phyloP scores from a whole-genome alignment of 306 rosid species.

The Acacia crassicarpa region DNA sequence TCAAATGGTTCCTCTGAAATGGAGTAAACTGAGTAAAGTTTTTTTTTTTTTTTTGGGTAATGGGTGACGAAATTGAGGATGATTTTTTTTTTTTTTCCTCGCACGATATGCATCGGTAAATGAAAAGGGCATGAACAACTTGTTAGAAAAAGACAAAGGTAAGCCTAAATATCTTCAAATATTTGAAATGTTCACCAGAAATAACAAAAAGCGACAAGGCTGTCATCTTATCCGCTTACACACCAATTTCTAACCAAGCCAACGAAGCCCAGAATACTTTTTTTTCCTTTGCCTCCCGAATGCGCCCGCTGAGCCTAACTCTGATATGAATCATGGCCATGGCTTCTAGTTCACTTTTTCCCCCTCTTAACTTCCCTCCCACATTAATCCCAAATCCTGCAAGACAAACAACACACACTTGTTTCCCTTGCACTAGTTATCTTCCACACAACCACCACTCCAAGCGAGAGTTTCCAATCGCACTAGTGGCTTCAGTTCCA shows the following conservation, averaged over 20 bases:
- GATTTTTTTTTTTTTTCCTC: not conserved
- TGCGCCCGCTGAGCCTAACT: not conserved
- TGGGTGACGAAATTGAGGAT: not conserved
- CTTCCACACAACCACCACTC: slow-evolving; percentile 10
- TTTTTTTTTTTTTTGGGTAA: too few species aligned
- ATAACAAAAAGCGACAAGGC: not conserved
- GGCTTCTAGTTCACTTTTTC: slow-evolving; percentile 42
- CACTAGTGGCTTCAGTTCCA: slow-evolving; percentile 67
- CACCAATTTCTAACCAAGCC: slow-evolving; percentile 28
- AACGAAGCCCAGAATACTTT: not conserved
- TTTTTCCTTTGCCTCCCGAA: not conserved
- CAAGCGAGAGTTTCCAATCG: slow-evolving; percentile 44
- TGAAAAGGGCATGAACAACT: not conserved
- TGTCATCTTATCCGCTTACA: slow-evolving; percentile 34
- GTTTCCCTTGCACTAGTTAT: not conserved
- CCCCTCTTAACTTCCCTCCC: slow-evolving; percentile 30
- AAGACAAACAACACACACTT: slow-evolving; percentile 23
- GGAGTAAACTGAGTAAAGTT: not conserved
- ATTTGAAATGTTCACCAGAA: not conserved
- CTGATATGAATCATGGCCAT: slow-evolving; percentile 37
- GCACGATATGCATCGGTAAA: not conserved
- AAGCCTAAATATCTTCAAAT: slow-evolving; percentile 26
- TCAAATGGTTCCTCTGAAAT: not conserved
- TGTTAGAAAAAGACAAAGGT: slow-evolving; percentile 20
- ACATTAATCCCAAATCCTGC: slow-evolving; percentile 16